Percentiles rank a stretch among this genome's conserved stretches.
Conservation (phyloP, 371 early-diverging fungal species). For the Smittium culicis region DNA sequence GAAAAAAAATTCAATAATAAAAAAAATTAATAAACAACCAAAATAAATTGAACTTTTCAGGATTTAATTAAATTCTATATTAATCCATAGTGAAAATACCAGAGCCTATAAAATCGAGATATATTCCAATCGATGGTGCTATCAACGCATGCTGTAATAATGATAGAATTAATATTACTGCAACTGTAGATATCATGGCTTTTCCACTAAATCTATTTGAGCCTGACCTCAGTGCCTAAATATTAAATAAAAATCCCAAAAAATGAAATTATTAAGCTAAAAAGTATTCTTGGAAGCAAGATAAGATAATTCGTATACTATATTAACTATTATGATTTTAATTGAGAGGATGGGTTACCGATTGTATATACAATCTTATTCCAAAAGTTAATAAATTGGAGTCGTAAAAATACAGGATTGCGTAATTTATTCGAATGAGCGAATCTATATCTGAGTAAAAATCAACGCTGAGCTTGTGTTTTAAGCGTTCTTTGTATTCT, state of each 20-base stretch:
- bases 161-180: neutral
- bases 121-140: neutral
- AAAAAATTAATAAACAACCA: no score
- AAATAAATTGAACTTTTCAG: no score
- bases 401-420: neutral
- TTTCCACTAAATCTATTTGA: neutral
- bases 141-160: neutral
- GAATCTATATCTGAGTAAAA: neutral
- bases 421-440: neutral
- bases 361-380: neutral
- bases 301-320: neutral
- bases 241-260: neutral
- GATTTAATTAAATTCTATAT: no score
- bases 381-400: neutral
- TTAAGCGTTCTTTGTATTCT: neutral
- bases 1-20: no score
- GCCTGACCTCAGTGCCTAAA: neutral
- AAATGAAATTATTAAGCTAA: no score
- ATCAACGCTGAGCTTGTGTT: neutral
- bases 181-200: neutral
- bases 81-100: no score
- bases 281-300: neutral
- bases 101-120: slow-evolving; percentile 5
- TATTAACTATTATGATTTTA: neutral
- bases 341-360: neutral